phyloP scores from a whole-genome alignment of 305 asterid species.

The Fraxinus dipetala region DNA sequence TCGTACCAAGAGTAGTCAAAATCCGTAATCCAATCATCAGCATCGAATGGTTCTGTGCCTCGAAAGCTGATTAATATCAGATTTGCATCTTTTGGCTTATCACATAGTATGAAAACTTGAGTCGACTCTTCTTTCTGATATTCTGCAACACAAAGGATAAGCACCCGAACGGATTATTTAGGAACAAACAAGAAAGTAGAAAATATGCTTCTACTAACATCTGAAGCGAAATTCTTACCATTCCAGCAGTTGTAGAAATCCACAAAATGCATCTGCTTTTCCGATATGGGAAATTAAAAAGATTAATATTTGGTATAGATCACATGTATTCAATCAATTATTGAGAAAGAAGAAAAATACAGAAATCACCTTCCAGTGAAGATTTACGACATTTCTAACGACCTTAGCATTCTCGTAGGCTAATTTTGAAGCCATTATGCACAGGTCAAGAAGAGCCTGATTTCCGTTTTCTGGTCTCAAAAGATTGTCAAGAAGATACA shows the following conservation, averaged over 20 bases:
- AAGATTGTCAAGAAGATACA: conserved; percentile 21
- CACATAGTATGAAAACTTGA: conserved; percentile 77
- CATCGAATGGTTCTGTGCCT: conserved; percentile 95
- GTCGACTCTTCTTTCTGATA: conserved; percentile 63
- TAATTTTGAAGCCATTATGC: conserved; percentile 84
- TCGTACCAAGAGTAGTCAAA: conserved; percentile 95
- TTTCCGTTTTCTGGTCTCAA: conserved; percentile 44
- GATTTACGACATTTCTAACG: conserved; percentile 57
- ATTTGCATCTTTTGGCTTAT: conserved; percentile 70
- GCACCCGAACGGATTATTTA: neutral
- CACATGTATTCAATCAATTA: neutral
- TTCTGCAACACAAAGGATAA: neutral
- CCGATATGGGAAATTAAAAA: conserved; percentile 10
- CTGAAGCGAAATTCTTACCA: conserved; percentile 42
- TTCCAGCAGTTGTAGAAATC: conserved; percentile 95
- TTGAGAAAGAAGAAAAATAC: neutral
- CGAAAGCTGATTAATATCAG: conserved; percentile 76
- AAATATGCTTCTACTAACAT: neutral
- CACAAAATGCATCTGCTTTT: conserved; percentile 81
- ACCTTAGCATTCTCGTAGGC: conserved; percentile 83
- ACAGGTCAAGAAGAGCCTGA: conserved; percentile 64
- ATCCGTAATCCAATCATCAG: conserved; percentile 93
- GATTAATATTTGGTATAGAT: neutral
- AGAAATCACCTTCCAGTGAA: conserved; percentile 71
- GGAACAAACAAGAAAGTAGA: neutral